Percentiles rank a stretch among this genome's conserved stretches.
These are phyloP conservation scores for Epichloe amarillans DNA, from an alignment of 2,329 filamentous ascomycete species.

Conservation along the genomic window DNA sequence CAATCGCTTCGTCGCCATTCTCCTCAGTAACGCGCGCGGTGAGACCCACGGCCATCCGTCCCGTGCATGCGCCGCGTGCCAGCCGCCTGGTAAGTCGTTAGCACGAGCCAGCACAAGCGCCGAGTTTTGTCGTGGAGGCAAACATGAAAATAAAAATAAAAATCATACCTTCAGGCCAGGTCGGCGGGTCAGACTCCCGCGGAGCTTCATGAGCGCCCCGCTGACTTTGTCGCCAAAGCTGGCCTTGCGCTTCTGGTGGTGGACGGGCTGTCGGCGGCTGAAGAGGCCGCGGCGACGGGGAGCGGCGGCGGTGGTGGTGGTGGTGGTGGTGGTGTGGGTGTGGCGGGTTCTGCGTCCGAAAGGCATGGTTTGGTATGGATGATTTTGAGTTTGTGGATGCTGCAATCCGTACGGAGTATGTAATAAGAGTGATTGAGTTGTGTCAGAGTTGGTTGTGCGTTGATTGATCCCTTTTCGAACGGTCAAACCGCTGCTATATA, in stretches of 20 bases:
- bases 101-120: no score
- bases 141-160: not conserved
- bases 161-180: slow-evolving; percentile 54
- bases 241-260: slow-evolving; percentile 55
- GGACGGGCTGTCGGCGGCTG: slow-evolving; percentile 26
- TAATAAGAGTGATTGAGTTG: not conserved
- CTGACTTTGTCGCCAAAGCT: slow-evolving; percentile 65
- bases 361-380: slow-evolving; percentile 7
- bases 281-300: slow-evolving; percentile 28
- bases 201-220: slow-evolving; percentile 61
- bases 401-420: not conserved
- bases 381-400: no score
- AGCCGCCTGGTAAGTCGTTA: slow-evolving; percentile 40
- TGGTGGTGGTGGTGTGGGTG: slow-evolving; percentile 15
- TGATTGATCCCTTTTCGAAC: no score
- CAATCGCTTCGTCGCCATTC: not conserved
- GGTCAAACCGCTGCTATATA: no score
- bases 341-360: slow-evolving; percentile 14
- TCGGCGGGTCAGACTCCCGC: slow-evolving; percentile 53
- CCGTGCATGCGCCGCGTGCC: slow-evolving; percentile 62
- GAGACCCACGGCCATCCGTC: slow-evolving; percentile 53
- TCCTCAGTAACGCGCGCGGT: slow-evolving; percentile 14
- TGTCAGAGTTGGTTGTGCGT: not conserved
- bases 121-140: not conserved
- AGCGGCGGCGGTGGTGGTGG: slow-evolving; percentile 25